Percentiles rank a stretch among this genome's conserved stretches.
Conservation (phyloP, 805 yeast genomes). For the Wickerhamomyces silvicola region DNA sequence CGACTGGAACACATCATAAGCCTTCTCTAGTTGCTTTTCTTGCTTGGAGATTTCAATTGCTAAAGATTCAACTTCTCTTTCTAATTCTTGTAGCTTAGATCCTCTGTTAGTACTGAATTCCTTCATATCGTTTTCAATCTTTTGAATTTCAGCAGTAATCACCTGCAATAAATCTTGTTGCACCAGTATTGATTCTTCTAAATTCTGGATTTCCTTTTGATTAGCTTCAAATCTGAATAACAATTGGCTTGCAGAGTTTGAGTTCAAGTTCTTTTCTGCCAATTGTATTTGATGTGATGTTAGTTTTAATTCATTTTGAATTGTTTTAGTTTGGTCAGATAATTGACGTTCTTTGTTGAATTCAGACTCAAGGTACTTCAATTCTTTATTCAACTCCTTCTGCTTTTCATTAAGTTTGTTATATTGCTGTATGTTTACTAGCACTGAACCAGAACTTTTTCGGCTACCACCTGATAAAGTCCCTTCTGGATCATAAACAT, state of each 20-base stretch:
- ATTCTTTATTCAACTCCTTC: conserved; percentile 34
- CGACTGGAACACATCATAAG: conserved; percentile 51
- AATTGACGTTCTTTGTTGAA: conserved; percentile 36
- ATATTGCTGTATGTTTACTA: conserved; percentile 60
- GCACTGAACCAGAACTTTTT: conserved; percentile 47
- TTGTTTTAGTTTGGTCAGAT: conserved; percentile 41
- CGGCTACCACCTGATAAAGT: conserved; percentile 94
- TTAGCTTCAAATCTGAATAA: conserved; percentile 43
- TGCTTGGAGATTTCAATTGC: conserved; percentile 27
- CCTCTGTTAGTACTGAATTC: conserved; percentile 81
- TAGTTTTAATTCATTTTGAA: conserved; percentile 54
- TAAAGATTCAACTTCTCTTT: conserved; percentile 42
- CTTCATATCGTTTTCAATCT: conserved; percentile 66
- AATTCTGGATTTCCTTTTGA: conserved; percentile 36
- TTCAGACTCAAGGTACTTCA: conserved; percentile 33
- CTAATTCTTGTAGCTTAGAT: conserved; percentile 63
- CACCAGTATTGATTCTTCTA: conserved; percentile 32
- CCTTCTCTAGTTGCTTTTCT: conserved; percentile 36
- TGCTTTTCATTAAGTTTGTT: conserved; percentile 39
- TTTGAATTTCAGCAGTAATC: conserved; percentile 38
- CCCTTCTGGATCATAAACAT: conserved; percentile 93
- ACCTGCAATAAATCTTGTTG: conserved; percentile 27
- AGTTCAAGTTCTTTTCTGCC: conserved; percentile 46
- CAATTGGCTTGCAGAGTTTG: conserved; percentile 51
- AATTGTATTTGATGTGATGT: conserved; percentile 53